Percentiles rank a stretch among this genome's conserved stretches.
phyloP scores from a whole-genome alignment of 2,329 filamentous ascomycete genomes.

The Pseudogymnoascus pannorum region DNA sequence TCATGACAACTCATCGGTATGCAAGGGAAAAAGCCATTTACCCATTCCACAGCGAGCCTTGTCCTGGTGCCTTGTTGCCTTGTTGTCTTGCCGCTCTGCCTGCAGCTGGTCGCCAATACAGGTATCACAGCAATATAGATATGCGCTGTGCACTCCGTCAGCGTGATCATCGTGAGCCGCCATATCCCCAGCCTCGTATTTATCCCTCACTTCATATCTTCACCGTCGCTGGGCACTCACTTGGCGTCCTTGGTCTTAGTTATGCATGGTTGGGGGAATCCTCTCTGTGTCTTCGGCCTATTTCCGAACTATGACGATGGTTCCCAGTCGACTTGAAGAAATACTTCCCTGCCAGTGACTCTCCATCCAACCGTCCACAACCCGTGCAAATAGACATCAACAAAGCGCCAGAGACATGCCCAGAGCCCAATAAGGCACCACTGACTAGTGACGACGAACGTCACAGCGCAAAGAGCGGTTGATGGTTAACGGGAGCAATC shows the following conservation, averaged over 20 bases:
- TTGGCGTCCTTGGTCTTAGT: neutral
- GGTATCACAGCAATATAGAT: neutral
- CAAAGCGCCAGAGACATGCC: neutral
- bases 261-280: neutral
- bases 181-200: neutral
- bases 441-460: neutral
- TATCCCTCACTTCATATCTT: neutral
- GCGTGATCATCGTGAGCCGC: neutral
- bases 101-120: neutral
- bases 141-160: neutral
- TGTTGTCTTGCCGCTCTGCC: neutral
- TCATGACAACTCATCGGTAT: constrained; percentile 1
- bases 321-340: neutral
- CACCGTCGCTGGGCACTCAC: neutral
- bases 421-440: neutral
- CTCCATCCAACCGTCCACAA: neutral
- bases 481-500: neutral
- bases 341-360: neutral
- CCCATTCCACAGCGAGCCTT: neutral
- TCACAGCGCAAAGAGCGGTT: neutral
- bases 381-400: neutral
- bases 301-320: constrained; percentile 3
- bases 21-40: neutral
- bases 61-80: neutral
- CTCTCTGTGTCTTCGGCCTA: neutral